Percentiles rank a stretch among this genome's conserved stretches.
Evolutionary conservation across 2,329 filamentous ascomycete genomes (phyloP).

Genomic region (Cladosporium sp.): DNA sequence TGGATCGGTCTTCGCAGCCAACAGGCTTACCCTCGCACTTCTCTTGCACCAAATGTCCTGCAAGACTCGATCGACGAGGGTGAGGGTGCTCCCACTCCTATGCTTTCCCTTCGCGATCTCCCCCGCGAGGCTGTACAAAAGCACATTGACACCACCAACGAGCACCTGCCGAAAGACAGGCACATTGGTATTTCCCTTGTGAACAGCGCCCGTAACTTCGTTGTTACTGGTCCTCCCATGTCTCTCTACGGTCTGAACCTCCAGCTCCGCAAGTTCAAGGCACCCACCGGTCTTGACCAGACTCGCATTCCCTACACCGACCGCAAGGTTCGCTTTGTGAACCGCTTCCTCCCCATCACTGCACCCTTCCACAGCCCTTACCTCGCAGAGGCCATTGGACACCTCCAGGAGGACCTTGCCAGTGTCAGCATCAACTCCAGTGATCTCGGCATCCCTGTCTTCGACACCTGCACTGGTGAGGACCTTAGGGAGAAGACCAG

Average conservation of each 20-base stretch:
- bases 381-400: slow-evolving; percentile 71
- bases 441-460: slow-evolving; percentile 78
- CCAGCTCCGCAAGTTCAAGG: slow-evolving; percentile 93
- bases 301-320: slow-evolving; percentile 91
- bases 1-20: slow-evolving; percentile 98
- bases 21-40: slow-evolving; percentile 93
- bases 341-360: slow-evolving; percentile 95
- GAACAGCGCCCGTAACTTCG: slow-evolving; percentile 95
- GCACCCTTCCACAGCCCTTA: slow-evolving; percentile 98
- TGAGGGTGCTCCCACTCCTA: slow-evolving; percentile 92
- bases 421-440: slow-evolving; percentile 71
- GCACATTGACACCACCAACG: slow-evolving; percentile 94
- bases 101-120: slow-evolving; percentile 95
- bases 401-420: slow-evolving; percentile 84
- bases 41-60: slow-evolving; percentile 81
- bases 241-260: slow-evolving; percentile 95
- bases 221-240: slow-evolving; percentile 92
- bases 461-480: slow-evolving; percentile 81
- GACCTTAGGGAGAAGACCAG: slow-evolving; percentile 69
- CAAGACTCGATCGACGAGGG: slow-evolving; percentile 92
- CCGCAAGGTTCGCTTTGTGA: slow-evolving; percentile 92
- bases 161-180: slow-evolving; percentile 86
- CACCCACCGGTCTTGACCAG: slow-evolving; percentile 94
- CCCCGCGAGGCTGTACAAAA: slow-evolving; percentile 85
- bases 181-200: slow-evolving; percentile 94